A percentile compares a stretch with the other conserved stretches of the same genome.
Evolutionary conservation across 495 filamentous ascomycete genomes (phyloP).

Genomic region (Gamarada debralockiae): DNA sequence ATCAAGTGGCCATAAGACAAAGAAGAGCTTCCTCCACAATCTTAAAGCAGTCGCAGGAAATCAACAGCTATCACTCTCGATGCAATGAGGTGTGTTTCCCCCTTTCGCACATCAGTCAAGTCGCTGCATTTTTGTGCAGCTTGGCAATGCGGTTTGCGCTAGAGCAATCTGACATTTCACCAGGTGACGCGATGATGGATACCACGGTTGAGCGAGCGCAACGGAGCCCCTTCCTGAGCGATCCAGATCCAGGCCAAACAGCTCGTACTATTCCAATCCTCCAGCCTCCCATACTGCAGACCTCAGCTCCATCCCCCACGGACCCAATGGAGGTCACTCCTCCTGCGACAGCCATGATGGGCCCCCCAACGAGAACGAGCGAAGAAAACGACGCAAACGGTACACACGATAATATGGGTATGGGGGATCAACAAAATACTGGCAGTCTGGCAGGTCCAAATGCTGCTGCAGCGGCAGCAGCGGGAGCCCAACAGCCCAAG

Average conservation of each 20-base stretch:
- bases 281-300: conserved; percentile 19
- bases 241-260: conserved; percentile 17
- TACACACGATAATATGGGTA: conserved; percentile 24
- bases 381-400: conserved; percentile 28
- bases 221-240: conserved; percentile 19
- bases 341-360: conserved; percentile 21
- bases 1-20: conserved; percentile 13
- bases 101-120: conserved; percentile 4
- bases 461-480: conserved; percentile 58
- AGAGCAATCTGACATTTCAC: conserved; percentile 6
- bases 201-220: conserved; percentile 22
- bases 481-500: conserved; percentile 91
- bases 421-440: conserved; percentile 20
- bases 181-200: conserved; percentile 24
- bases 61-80: conserved; percentile 8
- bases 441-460: conserved; percentile 26
- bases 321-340: conserved; percentile 27
- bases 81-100: conserved; percentile 25
- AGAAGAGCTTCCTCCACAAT: conserved; percentile 13
- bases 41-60: conserved; percentile 1
- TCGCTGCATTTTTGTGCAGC: not conserved
- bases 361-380: conserved; percentile 23
- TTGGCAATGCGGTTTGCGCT: conserved; percentile 6
- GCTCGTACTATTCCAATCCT: conserved; percentile 22
- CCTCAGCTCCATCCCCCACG: conserved; percentile 20